Evolutionary conservation across 192 early-diverging fungal genomes (phyloP).

Genomic region (Kickxella alabastrina): DNA sequence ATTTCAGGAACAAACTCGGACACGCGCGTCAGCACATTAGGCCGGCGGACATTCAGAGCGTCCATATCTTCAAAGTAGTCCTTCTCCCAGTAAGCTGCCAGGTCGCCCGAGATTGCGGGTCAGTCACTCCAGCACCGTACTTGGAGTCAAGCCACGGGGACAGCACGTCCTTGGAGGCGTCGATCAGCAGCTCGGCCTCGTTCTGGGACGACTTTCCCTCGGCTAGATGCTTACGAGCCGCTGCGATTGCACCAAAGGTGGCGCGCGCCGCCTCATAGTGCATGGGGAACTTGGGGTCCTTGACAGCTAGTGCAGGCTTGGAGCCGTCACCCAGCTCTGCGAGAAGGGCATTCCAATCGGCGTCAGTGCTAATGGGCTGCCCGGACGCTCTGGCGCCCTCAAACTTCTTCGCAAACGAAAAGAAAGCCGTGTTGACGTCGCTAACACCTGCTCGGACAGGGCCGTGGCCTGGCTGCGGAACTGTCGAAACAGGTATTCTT

Average conservation of each 20-base stretch:
- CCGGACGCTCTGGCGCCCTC: constrained; percentile 52
- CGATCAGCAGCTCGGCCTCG: constrained; percentile 40
- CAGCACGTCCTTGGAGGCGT: constrained; percentile 33
- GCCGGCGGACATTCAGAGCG: constrained; percentile 77
- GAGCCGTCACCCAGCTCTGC: constrained; percentile 51
- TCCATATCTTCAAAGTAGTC: constrained; percentile 95
- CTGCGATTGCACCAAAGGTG: constrained; percentile 24
- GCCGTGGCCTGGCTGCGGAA: constrained; percentile 42
- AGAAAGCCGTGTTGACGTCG: constrained; percentile 60
- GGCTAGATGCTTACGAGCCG: constrained; percentile 13
- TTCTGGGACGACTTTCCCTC: constrained; percentile 30
- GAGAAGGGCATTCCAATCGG: constrained; percentile 59
- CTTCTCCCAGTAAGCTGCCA: constrained; percentile 90
- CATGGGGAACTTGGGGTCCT: constrained; percentile 73
- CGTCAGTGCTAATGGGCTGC: constrained; percentile 39
- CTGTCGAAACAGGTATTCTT: constrained; percentile 69
- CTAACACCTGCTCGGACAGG: constrained; percentile 54
- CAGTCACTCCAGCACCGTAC: constrained; percentile 65
- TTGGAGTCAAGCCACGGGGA: constrained; percentile 44
- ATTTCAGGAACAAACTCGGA: constrained; percentile 97
- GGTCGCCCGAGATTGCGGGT: constrained; percentile 88
- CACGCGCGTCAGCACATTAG: constrained; percentile 88
- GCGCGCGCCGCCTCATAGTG: constrained; percentile 57
- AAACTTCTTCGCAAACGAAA: constrained; percentile 61
- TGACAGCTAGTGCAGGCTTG: constrained; percentile 26